Evolutionary conservation across 2,329 filamentous ascomycete species (phyloP).

Genomic region (Westerdykella aurantiaca): DNA sequence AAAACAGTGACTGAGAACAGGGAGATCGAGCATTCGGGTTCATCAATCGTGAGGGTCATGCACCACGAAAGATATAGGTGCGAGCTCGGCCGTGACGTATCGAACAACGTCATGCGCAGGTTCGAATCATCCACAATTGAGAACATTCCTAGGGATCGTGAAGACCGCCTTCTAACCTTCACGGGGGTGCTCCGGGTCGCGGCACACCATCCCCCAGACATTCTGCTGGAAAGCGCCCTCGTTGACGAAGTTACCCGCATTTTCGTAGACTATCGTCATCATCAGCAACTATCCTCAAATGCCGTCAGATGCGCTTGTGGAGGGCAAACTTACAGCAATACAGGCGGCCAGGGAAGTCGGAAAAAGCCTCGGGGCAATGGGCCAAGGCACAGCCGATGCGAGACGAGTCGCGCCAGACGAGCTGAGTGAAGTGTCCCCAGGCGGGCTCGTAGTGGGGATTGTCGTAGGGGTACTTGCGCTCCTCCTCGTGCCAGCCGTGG

Average conservation of each 20-base stretch:
- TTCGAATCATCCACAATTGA: too few species aligned
- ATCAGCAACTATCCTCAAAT: constrained; percentile 1
- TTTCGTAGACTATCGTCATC: constrained; percentile 26
- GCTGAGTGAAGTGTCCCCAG: constrained; percentile 36
- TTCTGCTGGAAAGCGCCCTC: constrained; percentile 24
- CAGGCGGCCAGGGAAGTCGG: constrained; percentile 24
- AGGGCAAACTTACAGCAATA: constrained; percentile 29
- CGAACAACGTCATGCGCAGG: too few species aligned
- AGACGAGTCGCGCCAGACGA: constrained; percentile 35
- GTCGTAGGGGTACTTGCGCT: constrained; percentile 31
- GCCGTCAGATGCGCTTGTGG: background rate
- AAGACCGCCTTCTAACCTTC: too few species aligned
- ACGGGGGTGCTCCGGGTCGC: constrained; percentile 11
- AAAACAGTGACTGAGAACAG: too few species aligned
- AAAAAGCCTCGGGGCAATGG: constrained; percentile 16
- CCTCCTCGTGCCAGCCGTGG: constrained; percentile 35
- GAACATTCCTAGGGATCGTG: too few species aligned
- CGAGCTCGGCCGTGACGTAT: too few species aligned
- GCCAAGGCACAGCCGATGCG: constrained; percentile 33
- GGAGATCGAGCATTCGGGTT: too few species aligned
- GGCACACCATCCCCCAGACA: constrained; percentile 29
- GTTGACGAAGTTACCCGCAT: constrained; percentile 29
- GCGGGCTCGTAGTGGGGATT: constrained; percentile 23
- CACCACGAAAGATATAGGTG: too few species aligned
- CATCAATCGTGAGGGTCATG: too few species aligned